Percentiles rank a stretch among this genome's conserved stretches.
Conservation (phyloP, 2,329 filamentous ascomycete genomes). For the Cladophialophora bantiana region DNA sequence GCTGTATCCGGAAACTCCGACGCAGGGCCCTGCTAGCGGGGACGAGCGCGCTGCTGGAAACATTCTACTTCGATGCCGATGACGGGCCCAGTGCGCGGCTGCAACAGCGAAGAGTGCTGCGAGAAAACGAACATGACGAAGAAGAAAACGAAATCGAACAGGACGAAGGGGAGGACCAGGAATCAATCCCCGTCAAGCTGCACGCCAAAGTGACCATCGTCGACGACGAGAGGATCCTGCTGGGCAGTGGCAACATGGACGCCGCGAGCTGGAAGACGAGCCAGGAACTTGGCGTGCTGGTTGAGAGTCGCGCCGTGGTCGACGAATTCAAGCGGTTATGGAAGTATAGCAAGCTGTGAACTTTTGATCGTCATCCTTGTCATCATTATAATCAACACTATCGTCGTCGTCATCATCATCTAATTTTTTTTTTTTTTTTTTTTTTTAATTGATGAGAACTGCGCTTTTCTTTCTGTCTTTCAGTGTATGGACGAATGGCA, state of each 20-base stretch:
- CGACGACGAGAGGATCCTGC: slow-evolving; percentile 70
- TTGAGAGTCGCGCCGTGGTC: slow-evolving; percentile 55
- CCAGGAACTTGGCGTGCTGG: slow-evolving; percentile 76
- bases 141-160: slow-evolving; percentile 4
- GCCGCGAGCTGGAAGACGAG: slow-evolving; percentile 86
- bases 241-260: slow-evolving; percentile 86
- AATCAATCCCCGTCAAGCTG: slow-evolving; percentile 56
- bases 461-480: too few species aligned
- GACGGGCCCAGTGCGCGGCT: not conserved
- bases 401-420: too few species aligned
- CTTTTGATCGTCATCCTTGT: too few species aligned
- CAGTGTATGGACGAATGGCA: too few species aligned
- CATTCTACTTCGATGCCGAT: slow-evolving; percentile 34
- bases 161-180: not conserved
- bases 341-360: slow-evolving; percentile 22
- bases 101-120: not conserved
- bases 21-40: slow-evolving; percentile 19
- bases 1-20: slow-evolving; percentile 60
- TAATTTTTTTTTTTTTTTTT: too few species aligned
- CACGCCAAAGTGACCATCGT: slow-evolving; percentile 81
- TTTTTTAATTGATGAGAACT: too few species aligned
- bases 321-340: slow-evolving; percentile 41
- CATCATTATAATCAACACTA: too few species aligned
- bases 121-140: not conserved
- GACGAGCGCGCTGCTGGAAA: slow-evolving; percentile 35